Evolutionary conservation across 768 basidiomycete species (phyloP).

Genomic region (Sarcomyxa edulis): DNA sequence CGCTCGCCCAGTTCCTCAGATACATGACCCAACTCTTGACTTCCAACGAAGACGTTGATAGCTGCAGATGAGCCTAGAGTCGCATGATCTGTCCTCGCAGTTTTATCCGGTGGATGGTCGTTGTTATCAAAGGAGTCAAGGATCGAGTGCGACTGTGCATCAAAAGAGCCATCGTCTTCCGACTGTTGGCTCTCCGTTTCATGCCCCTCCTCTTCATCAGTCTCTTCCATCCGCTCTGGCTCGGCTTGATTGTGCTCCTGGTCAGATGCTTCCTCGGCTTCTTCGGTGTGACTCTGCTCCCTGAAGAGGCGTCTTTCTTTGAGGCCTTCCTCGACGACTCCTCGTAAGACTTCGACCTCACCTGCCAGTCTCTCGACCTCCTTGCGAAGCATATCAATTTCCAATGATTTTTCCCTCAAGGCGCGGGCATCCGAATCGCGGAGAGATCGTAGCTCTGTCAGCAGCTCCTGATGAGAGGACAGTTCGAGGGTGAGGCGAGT

Average conservation of each 20-base stretch:
- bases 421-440: slow-evolving; percentile 58
- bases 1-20: slow-evolving; percentile 64
- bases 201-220: slow-evolving; percentile 8
- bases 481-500: slow-evolving; percentile 75
- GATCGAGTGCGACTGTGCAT: background rate
- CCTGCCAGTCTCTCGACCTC: slow-evolving; percentile 80
- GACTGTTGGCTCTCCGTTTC: slow-evolving; percentile 10
- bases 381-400: slow-evolving; percentile 60
- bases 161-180: slow-evolving; percentile 7
- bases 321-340: slow-evolving; percentile 83
- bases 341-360: slow-evolving; percentile 84
- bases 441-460: slow-evolving; percentile 58
- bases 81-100: slow-evolving; percentile 49
- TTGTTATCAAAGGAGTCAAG: background rate
- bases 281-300: slow-evolving; percentile 25
- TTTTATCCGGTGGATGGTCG: slow-evolving; percentile 13
- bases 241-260: slow-evolving; percentile 9
- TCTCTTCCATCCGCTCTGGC: slow-evolving; percentile 16
- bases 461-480: slow-evolving; percentile 65
- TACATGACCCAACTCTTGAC: slow-evolving; percentile 57
- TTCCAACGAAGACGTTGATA: slow-evolving; percentile 39
- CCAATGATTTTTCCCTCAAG: slow-evolving; percentile 54
- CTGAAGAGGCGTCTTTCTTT: slow-evolving; percentile 59
- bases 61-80: slow-evolving; percentile 20
- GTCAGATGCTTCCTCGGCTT: slow-evolving; percentile 1